Evolutionary conservation across 768 basidiomycete genomes (phyloP).

Genomic region (Lyophyllum atratum): DNA sequence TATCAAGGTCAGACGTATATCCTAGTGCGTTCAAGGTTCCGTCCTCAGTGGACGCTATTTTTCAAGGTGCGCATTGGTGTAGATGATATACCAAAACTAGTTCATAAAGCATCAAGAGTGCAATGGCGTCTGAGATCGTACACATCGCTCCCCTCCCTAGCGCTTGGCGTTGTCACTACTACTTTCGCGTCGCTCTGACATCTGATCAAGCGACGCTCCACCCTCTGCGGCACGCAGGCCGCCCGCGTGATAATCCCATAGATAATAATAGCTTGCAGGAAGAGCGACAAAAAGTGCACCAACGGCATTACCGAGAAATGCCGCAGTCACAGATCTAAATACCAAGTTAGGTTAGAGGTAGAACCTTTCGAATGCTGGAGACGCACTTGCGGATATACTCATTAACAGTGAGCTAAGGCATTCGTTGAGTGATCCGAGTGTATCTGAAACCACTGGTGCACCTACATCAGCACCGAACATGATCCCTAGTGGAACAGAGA

Average conservation of each 20-base stretch:
- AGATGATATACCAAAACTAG: too few relatives aligned
- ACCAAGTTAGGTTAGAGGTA: not conserved
- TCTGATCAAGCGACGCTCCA: conserved; percentile 14
- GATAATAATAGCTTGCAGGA: conserved; percentile 66
- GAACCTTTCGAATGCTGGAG: not conserved
- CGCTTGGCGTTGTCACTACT: not conserved
- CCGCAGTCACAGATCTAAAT: conserved; percentile 61
- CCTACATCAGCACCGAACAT: conserved; percentile 69
- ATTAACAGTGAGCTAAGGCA: conserved; percentile 46
- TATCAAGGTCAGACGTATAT: not conserved
- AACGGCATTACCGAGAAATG: conserved; percentile 67
- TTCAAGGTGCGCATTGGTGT: too few relatives aligned
- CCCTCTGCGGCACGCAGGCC: conserved; percentile 43
- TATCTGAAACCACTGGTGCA: not conserved
- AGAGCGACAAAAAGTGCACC: conserved; percentile 66
- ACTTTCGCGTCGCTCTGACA: not conserved
- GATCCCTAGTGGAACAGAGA: conserved; percentile 67
- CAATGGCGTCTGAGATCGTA: not conserved
- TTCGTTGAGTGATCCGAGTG: not conserved
- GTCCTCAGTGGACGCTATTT: too few relatives aligned
- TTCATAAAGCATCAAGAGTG: not conserved
- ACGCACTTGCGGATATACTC: conserved; percentile 70
- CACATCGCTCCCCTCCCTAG: not conserved
- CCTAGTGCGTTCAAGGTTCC: not conserved
- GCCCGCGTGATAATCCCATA: conserved; percentile 47